phyloP scores from a whole-genome alignment of 208 protist species.

The Endotrypanum monterogeii region DNA sequence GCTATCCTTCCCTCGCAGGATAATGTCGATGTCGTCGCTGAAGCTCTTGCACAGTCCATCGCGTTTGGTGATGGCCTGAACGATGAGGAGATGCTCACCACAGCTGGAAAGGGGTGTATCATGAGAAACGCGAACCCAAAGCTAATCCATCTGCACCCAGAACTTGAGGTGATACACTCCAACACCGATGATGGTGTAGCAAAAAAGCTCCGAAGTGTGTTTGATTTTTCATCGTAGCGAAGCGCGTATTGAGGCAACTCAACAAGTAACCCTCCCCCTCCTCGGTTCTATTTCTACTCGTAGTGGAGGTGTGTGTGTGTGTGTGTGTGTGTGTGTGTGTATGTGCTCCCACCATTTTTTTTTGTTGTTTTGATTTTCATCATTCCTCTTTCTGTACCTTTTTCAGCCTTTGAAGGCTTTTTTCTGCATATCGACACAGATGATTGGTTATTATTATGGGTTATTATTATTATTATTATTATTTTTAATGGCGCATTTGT shows the following conservation, averaged over 20 bases:
- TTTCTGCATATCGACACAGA: too few species aligned
- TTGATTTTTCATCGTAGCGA: constrained; percentile 18
- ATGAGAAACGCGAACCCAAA: constrained; percentile 54
- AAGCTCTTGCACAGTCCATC: constrained; percentile 32
- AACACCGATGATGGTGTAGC: constrained; percentile 56
- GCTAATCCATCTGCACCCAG: constrained; percentile 33
- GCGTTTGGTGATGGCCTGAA: constrained; percentile 70
- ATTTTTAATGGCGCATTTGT: background rate
- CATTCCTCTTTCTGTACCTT: too few species aligned
- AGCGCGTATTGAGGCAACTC: background rate
- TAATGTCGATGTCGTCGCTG: constrained; percentile 14
- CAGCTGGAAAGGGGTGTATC: constrained; percentile 49
- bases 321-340: too few species aligned
- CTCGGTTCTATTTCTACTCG: background rate
- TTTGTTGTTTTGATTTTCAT: too few species aligned
- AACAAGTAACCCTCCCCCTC: background rate
- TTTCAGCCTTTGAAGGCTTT: too few species aligned
- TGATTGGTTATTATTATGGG: too few species aligned
- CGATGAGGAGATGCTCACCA: constrained; percentile 50
- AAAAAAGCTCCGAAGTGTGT: constrained; percentile 47
- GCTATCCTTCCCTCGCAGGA: constrained; percentile 18
- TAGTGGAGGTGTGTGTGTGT: too few species aligned
- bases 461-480: background rate
- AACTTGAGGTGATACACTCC: constrained; percentile 44
- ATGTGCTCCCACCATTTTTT: too few species aligned